These are phyloP conservation scores for Stachybotrys echinatus DNA, from an alignment of 2,329 filamentous ascomycete species.

Conservation along the genomic window DNA sequence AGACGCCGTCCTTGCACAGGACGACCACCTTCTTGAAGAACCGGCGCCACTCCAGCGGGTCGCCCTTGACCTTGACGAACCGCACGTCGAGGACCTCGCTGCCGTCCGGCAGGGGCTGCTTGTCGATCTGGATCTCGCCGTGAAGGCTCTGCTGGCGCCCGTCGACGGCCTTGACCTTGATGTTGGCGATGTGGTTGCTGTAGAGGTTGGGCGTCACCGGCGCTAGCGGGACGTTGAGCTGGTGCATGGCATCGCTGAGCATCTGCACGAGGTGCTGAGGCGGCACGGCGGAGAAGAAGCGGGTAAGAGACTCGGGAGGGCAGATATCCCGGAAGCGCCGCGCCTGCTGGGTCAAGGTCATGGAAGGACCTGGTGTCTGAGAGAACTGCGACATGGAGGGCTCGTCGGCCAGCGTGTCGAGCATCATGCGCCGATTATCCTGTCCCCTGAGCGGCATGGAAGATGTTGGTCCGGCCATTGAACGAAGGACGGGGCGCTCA, in stretches of 20 bases:
- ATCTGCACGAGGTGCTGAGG: constrained; percentile 72
- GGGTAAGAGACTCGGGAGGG: constrained; percentile 78
- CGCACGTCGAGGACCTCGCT: constrained; percentile 73
- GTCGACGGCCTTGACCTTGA: constrained; percentile 73
- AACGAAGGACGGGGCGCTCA: constrained; percentile 66
- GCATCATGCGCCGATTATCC: constrained; percentile 34
- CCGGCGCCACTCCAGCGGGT: constrained; percentile 91
- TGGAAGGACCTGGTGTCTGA: constrained; percentile 67
- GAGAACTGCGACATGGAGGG: constrained; percentile 86
- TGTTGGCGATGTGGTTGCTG: constrained; percentile 51
- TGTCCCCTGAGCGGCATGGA: constrained; percentile 24
- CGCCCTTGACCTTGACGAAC: constrained; percentile 92
- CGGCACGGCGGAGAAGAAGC: constrained; percentile 84
- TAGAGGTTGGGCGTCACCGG: constrained; percentile 39
- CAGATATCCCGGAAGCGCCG: constrained; percentile 87
- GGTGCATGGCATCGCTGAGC: constrained; percentile 74
- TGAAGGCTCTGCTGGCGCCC: constrained; percentile 66
- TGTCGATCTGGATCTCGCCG: constrained; percentile 71
- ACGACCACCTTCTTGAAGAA: constrained; percentile 96
- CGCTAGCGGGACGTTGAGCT: constrained; percentile 73
- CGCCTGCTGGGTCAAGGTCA: constrained; percentile 84
- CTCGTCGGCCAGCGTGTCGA: constrained; percentile 73
- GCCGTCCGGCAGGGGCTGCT: constrained; percentile 49
- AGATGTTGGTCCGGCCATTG: constrained; percentile 36
- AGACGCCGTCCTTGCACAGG: constrained; percentile 80